Base-by-base conservation (phyloP, 2,329 filamentous ascomycete species). In the Dothistroma septosporum region DNA sequence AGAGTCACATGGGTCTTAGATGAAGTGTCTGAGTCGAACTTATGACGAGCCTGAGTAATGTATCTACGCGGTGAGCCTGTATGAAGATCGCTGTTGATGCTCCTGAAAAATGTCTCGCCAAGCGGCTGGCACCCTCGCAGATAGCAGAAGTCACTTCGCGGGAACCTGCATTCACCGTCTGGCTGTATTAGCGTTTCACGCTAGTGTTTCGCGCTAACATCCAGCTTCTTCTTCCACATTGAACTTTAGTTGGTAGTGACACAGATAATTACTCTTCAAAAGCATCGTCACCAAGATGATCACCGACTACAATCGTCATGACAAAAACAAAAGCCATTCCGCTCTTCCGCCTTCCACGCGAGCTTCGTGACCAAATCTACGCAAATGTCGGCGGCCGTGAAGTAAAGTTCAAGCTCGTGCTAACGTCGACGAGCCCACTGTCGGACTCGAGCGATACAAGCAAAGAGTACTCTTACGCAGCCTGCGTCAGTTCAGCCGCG, bases 321-420 rank as follows among this genome's bases (percentile, higher is more conserved):
- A n/a, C 37, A 44, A 44, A 4, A 7, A 7, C 4, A 7, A 7
- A 44, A 4, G 37, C 19, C 4, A 14, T 44, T 44, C 37, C 37
- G 2, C 8, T 44, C 37, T 44, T 44, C 37, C 7, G 3, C 37
- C 31, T 53, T 2, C 32, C 52, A 16, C 52, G 52, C 14, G 52
- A 53, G 32, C 52, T 53, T 11, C 52, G 52, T 32, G 53, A 55
- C 37, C 7, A 22, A 21, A 24, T 55, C n/a, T 44, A 55, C 32
- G 33, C 4, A 14, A 37, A 19, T 9, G 14, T 41, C n/a, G 46
- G 46, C n/a, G 46, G 46, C 11, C 46, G 46, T 12, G 46, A 48
- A 21, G 19, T 24, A 16, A 48, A 21, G 46, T 24, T 48, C 46
- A 48, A 21, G 4, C 46, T 48, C 14, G 22, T 48, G 46, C 21